Evolutionary conservation across 1,139 yeast species (phyloP).

Genomic region (Magnusiomyces magnusii): DNA sequence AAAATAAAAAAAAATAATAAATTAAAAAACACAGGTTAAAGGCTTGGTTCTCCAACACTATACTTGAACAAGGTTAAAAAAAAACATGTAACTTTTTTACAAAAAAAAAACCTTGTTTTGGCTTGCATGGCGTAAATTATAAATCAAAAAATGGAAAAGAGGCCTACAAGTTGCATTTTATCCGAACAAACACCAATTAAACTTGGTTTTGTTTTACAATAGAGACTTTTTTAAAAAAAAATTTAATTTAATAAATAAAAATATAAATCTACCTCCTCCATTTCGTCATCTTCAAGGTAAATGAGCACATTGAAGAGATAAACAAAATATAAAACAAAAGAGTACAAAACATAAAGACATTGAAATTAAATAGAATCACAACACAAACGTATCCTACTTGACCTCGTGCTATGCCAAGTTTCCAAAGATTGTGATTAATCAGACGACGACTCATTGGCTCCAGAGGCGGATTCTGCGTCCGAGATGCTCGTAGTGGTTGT

Average conservation of each 20-base stretch:
- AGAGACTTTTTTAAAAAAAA: too few relatives aligned
- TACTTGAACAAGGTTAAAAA: too few relatives aligned
- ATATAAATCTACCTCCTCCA: not conserved
- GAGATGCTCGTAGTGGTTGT: not conserved
- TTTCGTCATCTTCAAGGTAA: not conserved
- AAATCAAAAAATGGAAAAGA: too few relatives aligned
- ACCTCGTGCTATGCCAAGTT: not conserved
- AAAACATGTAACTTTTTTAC: too few relatives aligned
- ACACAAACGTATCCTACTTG: not conserved
- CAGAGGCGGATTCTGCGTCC: not conserved
- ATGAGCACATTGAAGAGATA: constrained; percentile 5
- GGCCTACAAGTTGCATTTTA: too few relatives aligned
- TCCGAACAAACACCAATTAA: too few relatives aligned
- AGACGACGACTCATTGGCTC: not conserved
- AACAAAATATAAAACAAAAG: constrained; percentile 5
- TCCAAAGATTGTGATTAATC: not conserved
- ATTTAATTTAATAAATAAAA: not conserved
- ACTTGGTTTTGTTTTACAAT: too few relatives aligned
- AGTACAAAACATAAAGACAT: constrained; percentile 1
- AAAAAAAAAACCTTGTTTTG: too few relatives aligned
- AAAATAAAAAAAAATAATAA: too few relatives aligned
- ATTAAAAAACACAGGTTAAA: too few relatives aligned
- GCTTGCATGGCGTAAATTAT: too few relatives aligned
- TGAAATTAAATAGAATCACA: not conserved
- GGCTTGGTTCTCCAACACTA: too few relatives aligned